Conservation (phyloP, 805 yeast genomes). For the Wickerhamiella brachini region DNA sequence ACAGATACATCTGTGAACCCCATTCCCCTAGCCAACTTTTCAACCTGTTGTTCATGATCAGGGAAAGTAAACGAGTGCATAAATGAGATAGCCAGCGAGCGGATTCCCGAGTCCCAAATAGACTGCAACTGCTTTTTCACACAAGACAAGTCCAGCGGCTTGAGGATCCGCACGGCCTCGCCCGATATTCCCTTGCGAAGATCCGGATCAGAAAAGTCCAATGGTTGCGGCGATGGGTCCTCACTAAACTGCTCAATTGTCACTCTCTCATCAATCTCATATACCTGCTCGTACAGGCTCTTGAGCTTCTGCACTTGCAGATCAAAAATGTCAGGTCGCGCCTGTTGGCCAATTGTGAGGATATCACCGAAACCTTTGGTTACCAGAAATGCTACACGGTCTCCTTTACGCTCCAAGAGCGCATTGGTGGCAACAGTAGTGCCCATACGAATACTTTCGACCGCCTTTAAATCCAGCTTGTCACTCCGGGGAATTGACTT, state of each 20-base stretch:
- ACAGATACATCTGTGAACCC: slow-evolving; percentile 61
- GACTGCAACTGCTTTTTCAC: slow-evolving; percentile 28
- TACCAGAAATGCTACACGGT: slow-evolving; percentile 68
- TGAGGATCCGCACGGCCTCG: slow-evolving; percentile 46
- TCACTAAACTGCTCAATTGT: slow-evolving; percentile 71
- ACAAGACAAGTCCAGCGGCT: slow-evolving; percentile 41
- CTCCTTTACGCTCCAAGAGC: slow-evolving; percentile 82
- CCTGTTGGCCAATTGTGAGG: slow-evolving; percentile 74
- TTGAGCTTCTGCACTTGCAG: slow-evolving; percentile 59
- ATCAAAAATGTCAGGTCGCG: slow-evolving; percentile 83
- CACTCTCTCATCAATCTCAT: slow-evolving; percentile 82
- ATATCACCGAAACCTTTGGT: slow-evolving; percentile 83
- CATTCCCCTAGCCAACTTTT: slow-evolving; percentile 42
- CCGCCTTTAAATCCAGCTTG: slow-evolving; percentile 38
- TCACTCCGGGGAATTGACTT: slow-evolving; percentile 42
- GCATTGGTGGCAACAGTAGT: slow-evolving; percentile 97
- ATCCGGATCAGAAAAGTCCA: slow-evolving; percentile 20
- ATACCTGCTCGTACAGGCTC: slow-evolving; percentile 57
- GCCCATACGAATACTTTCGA: slow-evolving; percentile 71
- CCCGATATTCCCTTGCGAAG: slow-evolving; percentile 50
- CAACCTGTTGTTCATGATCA: slow-evolving; percentile 50
- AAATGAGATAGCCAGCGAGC: slow-evolving; percentile 58
- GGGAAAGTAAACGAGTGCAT: slow-evolving; percentile 64
- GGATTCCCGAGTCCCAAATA: slow-evolving; percentile 43
- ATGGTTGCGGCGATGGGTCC: slow-evolving; percentile 35